Conservation (phyloP, 2,329 filamentous ascomycete species). For the Penicillium sp. region DNA sequence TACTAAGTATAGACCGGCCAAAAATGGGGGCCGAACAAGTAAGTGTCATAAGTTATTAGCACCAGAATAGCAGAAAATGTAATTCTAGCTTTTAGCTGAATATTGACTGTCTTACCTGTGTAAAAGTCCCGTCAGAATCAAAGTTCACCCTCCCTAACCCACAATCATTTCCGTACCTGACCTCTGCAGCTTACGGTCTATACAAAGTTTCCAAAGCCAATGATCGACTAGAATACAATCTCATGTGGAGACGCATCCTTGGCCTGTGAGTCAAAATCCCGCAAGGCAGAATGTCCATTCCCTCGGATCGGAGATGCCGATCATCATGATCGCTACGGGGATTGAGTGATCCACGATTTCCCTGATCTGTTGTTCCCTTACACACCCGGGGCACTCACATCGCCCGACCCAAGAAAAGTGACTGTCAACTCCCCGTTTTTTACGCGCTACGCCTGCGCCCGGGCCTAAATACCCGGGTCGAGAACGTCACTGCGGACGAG, state of each 20-base stretch:
- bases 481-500: not conserved
- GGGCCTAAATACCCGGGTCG: not conserved
- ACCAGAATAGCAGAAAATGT: not conserved
- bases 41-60: not conserved
- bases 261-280: constrained; percentile 2
- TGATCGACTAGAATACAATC: not conserved
- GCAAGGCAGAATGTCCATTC: not conserved
- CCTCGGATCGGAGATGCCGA: not conserved
- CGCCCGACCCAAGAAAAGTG: not conserved
- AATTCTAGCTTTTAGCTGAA: not conserved
- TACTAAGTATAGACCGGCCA: not conserved
- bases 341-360: not conserved
- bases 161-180: not conserved
- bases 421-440: not conserved
- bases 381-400: not conserved
- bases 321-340: not conserved
- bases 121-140: no score
- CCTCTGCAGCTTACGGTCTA: not conserved
- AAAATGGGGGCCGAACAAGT: not conserved
- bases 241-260: not conserved
- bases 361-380: no score
- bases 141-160: no score
- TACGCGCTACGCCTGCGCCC: not conserved
- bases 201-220: not conserved
- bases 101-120: no score